A percentile compares a stretch with the other conserved stretches of the same genome.
Conservation (phyloP, 2,329 filamentous ascomycete genomes). For the Cadophora sp. region DNA sequence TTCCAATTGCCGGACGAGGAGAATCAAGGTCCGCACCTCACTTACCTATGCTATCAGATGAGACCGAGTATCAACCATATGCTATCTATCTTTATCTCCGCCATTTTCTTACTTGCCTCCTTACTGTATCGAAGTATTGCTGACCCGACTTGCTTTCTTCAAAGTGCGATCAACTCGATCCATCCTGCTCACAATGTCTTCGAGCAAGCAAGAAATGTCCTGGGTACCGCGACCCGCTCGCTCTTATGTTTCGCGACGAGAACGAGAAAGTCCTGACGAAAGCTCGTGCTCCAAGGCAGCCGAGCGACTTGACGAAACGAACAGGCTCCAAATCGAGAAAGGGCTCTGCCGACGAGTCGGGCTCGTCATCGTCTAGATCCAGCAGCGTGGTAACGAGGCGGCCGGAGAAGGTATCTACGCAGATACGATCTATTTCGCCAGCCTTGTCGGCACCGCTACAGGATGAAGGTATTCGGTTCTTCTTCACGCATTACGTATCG, state of each 20-base stretch:
- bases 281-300: slow-evolving; percentile 40
- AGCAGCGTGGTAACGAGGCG: neutral
- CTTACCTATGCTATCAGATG: no score
- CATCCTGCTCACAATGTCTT: slow-evolving; percentile 60
- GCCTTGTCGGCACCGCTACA: slow-evolving; percentile 5
- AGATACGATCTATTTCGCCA: neutral
- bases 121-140: neutral
- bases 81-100: neutral
- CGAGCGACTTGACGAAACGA: neutral
- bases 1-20: slow-evolving; percentile 31
- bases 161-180: slow-evolving; percentile 57
- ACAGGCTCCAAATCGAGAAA: neutral
- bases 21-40: slow-evolving; percentile 35
- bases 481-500: slow-evolving; percentile 35
- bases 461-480: slow-evolving; percentile 36
- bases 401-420: neutral
- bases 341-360: neutral
- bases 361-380: neutral
- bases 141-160: neutral
- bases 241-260: slow-evolving; percentile 63
- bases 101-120: neutral
- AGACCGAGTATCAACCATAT: neutral
- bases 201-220: slow-evolving; percentile 58
- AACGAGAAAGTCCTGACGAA: slow-evolving; percentile 59
- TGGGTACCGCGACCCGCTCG: slow-evolving; percentile 60